Conservation (phyloP, 305 asterid species). For the Plantago coronopus region DNA sequence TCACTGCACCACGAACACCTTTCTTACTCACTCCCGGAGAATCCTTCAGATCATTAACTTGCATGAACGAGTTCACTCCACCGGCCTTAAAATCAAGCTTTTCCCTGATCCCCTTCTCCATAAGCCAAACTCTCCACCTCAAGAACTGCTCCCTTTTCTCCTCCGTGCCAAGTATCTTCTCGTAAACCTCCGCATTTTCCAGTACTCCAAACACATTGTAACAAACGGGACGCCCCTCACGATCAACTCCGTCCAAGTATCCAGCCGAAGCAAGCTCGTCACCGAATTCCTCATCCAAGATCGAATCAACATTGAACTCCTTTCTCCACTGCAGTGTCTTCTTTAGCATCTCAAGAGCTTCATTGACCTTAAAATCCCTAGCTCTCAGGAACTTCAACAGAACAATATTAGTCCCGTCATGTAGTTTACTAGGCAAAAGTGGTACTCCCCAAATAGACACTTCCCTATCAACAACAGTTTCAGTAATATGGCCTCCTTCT, state of each 20-base stretch:
- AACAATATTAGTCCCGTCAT: constrained; percentile 52
- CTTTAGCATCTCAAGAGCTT: constrained; percentile 58
- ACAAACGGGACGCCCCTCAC: constrained; percentile 66
- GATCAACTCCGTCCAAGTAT: constrained; percentile 56
- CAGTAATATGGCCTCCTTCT: constrained; percentile 22
- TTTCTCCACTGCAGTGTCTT: constrained; percentile 70
- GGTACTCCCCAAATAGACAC: constrained; percentile 75
- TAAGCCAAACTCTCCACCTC: constrained; percentile 70
- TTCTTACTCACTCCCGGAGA: constrained; percentile 33
- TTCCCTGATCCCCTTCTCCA: constrained; percentile 57
- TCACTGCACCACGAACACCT: constrained; percentile 18
- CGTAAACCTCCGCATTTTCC: constrained; percentile 43
- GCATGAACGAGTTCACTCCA: constrained; percentile 52
- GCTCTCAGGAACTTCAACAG: constrained; percentile 69
- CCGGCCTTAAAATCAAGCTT: constrained; percentile 61
- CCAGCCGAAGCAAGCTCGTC: constrained; percentile 44
- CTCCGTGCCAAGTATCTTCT: constrained; percentile 46
- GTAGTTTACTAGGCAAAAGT: constrained; percentile 50
- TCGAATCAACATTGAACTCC: constrained; percentile 43
- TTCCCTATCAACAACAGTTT: constrained; percentile 24
- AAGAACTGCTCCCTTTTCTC: constrained; percentile 58
- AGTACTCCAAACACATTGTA: constrained; percentile 62
- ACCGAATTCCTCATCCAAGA: constrained; percentile 51
- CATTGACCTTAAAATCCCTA: constrained; percentile 63
- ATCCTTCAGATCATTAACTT: constrained; percentile 61